phyloP scores from a whole-genome alignment of 306 rosid genomes.

The Boehmeria nivea region DNA sequence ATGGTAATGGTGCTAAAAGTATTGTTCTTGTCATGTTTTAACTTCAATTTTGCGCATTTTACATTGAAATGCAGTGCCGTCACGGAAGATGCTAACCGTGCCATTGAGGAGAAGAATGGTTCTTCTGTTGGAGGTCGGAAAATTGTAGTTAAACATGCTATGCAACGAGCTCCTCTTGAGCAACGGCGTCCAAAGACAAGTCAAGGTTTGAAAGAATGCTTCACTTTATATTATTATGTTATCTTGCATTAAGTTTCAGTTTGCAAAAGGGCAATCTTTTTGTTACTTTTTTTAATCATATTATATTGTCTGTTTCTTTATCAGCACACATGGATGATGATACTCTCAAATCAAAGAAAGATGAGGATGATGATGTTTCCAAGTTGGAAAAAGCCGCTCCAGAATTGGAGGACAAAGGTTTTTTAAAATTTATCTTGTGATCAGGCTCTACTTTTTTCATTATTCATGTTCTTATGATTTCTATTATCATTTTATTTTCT shows the following conservation, averaged over 20 bases:
- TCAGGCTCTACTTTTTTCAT: not conserved
- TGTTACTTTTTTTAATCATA: constrained; percentile 4
- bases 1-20: not conserved
- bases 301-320: not conserved
- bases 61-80: constrained; percentile 57
- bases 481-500: constrained; percentile 15
- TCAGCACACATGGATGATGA: constrained; percentile 25
- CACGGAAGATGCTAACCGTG: constrained; percentile 69
- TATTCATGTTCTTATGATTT: constrained; percentile 6
- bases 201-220: constrained; percentile 46
- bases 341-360: constrained; percentile 26
- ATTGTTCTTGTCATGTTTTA: not conserved
- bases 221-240: no score
- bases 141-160: constrained; percentile 75
- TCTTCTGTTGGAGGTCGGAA: constrained; percentile 68
- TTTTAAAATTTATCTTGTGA: not conserved
- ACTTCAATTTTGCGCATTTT: constrained; percentile 10
- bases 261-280: no score
- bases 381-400: constrained; percentile 39
- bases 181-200: constrained; percentile 52
- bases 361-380: constrained; percentile 23
- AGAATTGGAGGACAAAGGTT: constrained; percentile 55
- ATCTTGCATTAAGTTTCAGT: no score
- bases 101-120: constrained; percentile 74
- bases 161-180: constrained; percentile 75